A percentile compares a stretch with the other conserved stretches of the same genome.
phyloP scores from a whole-genome alignment of 139 green algal genomes.

The Chlorella sorokiniana region DNA sequence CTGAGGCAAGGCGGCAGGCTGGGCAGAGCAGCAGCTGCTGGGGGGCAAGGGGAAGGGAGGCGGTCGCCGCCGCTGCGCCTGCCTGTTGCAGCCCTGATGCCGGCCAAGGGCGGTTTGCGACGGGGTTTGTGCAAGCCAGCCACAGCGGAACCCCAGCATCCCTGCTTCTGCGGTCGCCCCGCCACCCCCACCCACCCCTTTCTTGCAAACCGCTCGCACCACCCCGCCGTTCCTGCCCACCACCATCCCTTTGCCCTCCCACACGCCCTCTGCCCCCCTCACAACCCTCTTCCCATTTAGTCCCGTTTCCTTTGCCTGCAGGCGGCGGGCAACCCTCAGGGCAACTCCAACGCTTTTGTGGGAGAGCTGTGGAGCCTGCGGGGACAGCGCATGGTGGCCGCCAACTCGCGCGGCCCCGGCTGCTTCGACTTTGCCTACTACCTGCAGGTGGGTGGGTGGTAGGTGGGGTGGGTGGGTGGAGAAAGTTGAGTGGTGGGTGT shows the following conservation, averaged over 20 bases:
- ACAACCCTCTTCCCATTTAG: too few species aligned
- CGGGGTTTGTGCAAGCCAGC: too few species aligned
- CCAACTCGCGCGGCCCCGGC: slow-evolving; percentile 44
- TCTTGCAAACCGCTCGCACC: too few species aligned
- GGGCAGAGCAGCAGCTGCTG: neutral
- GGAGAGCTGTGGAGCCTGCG: slow-evolving; percentile 23
- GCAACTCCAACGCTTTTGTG: slow-evolving; percentile 46
- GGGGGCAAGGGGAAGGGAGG: neutral
- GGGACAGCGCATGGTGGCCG: slow-evolving; percentile 37
- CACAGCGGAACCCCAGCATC: too few species aligned
- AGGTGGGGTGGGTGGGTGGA: neutral
- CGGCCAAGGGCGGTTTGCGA: too few species aligned
- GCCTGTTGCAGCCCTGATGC: too few species aligned
- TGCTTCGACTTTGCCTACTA: slow-evolving; percentile 70
- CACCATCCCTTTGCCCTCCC: neutral
- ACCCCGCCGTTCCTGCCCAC: too few species aligned
- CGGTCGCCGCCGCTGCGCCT: too few species aligned
- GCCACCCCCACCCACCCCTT: too few species aligned
- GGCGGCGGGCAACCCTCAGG: neutral
- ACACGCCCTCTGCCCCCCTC: neutral
- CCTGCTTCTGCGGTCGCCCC: too few species aligned
- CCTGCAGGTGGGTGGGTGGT: slow-evolving; percentile 32
- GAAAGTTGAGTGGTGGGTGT: too few species aligned
- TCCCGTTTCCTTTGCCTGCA: neutral
- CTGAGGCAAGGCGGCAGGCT: slow-evolving; percentile 1